phyloP scores from a whole-genome alignment of 129 eudicot genomes.

The Pseudognaphalium luteoalbum region DNA sequence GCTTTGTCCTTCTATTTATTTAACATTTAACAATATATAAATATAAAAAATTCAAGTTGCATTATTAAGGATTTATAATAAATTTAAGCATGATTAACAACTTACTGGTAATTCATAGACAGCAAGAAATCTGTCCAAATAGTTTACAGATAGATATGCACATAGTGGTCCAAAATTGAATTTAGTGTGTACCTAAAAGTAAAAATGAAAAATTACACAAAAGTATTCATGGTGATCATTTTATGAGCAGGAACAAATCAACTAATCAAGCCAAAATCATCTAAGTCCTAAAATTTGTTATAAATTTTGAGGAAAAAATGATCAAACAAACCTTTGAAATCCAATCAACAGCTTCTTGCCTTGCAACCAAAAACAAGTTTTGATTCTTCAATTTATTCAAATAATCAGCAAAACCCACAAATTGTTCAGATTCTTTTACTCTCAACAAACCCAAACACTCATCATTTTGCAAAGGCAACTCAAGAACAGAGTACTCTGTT shows the following conservation, averaged over 20 bases:
- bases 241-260: too few species aligned
- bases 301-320: neutral
- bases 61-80: neutral
- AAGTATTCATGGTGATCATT: neutral
- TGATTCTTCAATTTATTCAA: constrained; percentile 51
- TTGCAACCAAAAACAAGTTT: constrained; percentile 49
- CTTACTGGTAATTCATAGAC: constrained; percentile 69
- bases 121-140: constrained; percentile 73
- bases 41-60: constrained; percentile 10
- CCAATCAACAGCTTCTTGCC: constrained; percentile 65
- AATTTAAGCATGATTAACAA: neutral
- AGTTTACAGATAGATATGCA: constrained; percentile 56
- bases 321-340: constrained; percentile 55
- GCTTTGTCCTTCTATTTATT: constrained; percentile 46
- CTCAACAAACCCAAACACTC: constrained; percentile 47
- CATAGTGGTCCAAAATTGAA: constrained; percentile 64
- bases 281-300: neutral
- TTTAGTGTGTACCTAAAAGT: constrained; percentile 50
- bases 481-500: constrained; percentile 25
- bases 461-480: constrained; percentile 43
- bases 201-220: neutral
- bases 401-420: constrained; percentile 52
- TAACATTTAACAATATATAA: constrained; percentile 2
- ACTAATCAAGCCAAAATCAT: neutral
- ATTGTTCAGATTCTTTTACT: constrained; percentile 46